phyloP scores from a whole-genome alignment of 2,329 filamentous ascomycete genomes.

The Blastomyces percursus region DNA sequence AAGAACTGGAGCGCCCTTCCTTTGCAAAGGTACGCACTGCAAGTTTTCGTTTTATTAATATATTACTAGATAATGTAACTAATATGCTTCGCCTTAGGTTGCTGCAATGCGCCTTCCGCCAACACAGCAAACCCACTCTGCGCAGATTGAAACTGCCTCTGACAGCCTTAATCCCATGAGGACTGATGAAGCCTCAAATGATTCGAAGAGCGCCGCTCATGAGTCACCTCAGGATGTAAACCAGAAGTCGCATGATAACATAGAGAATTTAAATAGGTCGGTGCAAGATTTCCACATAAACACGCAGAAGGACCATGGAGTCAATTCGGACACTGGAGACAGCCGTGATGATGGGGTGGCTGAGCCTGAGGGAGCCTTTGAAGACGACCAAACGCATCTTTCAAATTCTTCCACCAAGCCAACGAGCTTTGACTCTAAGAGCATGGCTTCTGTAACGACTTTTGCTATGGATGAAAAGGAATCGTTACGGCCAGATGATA shows the following conservation, averaged over 20 bases:
- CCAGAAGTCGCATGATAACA: conserved; percentile 16
- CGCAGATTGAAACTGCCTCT: conserved; percentile 18
- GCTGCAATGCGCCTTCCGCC: conserved; percentile 33
- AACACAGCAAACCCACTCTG: conserved; percentile 19
- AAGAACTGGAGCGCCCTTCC: conserved; percentile 41
- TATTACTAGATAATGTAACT: not conserved
- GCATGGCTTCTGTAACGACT: conserved; percentile 83
- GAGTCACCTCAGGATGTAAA: conserved; percentile 13
- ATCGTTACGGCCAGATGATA: conserved; percentile 86
- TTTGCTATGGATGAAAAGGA: conserved; percentile 97
- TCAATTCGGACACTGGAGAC: conserved; percentile 18
- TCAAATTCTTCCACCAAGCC: conserved; percentile 64
- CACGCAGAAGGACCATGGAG: conserved; percentile 7
- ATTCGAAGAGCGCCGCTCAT: conserved; percentile 14
- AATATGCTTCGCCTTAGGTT: conserved; percentile 24
- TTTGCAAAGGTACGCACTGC: conserved; percentile 59
- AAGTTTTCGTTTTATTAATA: not conserved
- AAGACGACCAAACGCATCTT: conserved; percentile 40
- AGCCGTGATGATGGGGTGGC: conserved; percentile 22
- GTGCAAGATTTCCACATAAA: conserved; percentile 26
- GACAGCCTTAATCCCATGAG: conserved; percentile 10
- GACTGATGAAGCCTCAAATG: conserved; percentile 12
- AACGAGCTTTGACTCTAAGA: conserved; percentile 85
- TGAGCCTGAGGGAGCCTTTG: conserved; percentile 29
- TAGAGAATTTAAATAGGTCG: conserved; percentile 24